Base-by-base conservation (phyloP, 2,329 filamentous ascomycete genomes). In the Colletotrichum lindemuthianum region DNA sequence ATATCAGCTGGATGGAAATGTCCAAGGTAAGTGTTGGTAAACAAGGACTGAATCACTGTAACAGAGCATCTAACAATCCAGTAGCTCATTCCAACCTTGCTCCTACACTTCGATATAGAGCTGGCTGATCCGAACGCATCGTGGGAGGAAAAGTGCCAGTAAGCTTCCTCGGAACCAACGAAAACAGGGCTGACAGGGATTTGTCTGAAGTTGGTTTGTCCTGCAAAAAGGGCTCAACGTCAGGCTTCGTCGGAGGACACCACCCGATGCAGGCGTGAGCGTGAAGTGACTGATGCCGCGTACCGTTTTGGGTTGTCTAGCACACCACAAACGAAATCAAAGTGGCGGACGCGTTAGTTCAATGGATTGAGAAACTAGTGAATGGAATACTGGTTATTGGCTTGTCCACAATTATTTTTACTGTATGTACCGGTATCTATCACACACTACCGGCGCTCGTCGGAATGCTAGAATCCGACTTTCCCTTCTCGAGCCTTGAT, bases 1-100 rank as follows among this genome's bases (percentile, higher is more conserved):
- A 65, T 10, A 67, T 65, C 2, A 67, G 61, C 11, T 54, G 59
- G 45, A 67, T 67, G 61, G 58, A 65, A 32, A 65, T 67, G 57
- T 11, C 55, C 8, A 67, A 67, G 50, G 43, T 45, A 40, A 9
- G 13, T 3, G 3, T 13, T 13, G 37, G 7, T 24, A 4, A 24
- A 5, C 24, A 24, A 24, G 24, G 5, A 2, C 5, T 24, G 24
- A 24, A 24, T 24, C 4, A 24, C 1, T 24, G 24, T 24, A 24
- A 24, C 24, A 24, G 24, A 24, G 5, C 2, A 24, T 24, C 9
- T 8, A 9, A 52, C 56, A 8, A 3, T 32, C 1, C 39, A 2
- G 24, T 2, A 61, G 59, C 39, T 67, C 10, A 56, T 54, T 10
- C 55, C 60, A 1, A 64, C 56, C 13, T 15, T 64, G 6, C 50